Evolutionary conservation across 2,329 filamentous ascomycete genomes (phyloP).

Genomic region (Fusarium goolgardi): DNA sequence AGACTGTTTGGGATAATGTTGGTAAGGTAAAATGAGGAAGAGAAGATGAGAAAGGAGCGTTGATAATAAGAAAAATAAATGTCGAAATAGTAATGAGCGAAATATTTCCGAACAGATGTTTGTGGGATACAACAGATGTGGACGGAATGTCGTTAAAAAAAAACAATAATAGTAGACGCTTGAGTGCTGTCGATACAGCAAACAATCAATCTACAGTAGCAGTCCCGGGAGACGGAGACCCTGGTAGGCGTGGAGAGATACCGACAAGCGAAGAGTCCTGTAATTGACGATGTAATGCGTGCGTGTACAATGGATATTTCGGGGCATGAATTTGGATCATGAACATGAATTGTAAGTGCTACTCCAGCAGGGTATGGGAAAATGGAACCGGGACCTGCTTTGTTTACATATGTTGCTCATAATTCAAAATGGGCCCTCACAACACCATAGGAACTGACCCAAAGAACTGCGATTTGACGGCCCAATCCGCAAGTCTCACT

Average conservation of each 20-base stretch:
- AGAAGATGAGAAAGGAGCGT: not conserved
- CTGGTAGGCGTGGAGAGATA: constrained; percentile 11
- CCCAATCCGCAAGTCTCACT: constrained; percentile 36
- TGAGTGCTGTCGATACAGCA: constrained; percentile 27
- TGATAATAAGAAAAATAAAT: constrained; percentile 13
- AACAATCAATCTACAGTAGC: not conserved
- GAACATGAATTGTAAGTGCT: constrained; percentile 25
- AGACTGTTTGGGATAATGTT: constrained; percentile 16
- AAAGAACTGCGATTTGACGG: constrained; percentile 28
- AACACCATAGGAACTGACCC: constrained; percentile 38
- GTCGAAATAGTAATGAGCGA: constrained; percentile 29
- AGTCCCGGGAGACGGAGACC: constrained; percentile 10
- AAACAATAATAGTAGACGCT: constrained; percentile 23
- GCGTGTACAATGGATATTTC: constrained; percentile 13
- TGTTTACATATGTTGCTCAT: constrained; percentile 41
- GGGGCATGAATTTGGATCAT: constrained; percentile 26
- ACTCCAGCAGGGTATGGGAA: constrained; percentile 22
- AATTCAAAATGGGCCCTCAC: constrained; percentile 30
- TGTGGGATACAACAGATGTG: constrained; percentile 27
- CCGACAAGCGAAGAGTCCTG: constrained; percentile 9
- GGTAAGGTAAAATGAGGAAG: constrained; percentile 9
- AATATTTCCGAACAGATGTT: constrained; percentile 24
- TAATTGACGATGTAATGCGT: constrained; percentile 24
- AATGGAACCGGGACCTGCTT: constrained; percentile 35
- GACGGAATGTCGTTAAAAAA: constrained; percentile 33